phyloP scores from a whole-genome alignment of 345 rosid species.

The Gynandropsis gynandra region DNA sequence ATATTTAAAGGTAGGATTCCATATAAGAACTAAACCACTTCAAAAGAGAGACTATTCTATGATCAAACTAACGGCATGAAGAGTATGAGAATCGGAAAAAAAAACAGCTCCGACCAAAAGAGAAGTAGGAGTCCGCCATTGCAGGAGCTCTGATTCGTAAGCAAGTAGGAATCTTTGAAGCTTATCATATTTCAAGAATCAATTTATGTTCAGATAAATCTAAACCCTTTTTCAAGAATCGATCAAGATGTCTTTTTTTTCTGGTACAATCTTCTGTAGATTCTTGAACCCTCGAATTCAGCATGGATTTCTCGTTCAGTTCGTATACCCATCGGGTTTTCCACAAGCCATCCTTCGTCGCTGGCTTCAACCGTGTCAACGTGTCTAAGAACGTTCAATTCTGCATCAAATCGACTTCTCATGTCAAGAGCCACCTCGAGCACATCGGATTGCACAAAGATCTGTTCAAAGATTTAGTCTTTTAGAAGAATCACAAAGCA shows the following conservation, averaged over 20 bases:
- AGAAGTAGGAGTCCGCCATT: too few species aligned
- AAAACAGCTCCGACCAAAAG: too few species aligned
- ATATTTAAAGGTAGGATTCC: too few species aligned
- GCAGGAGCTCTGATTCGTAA: too few species aligned
- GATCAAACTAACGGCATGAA: too few species aligned
- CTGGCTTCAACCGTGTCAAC: slow-evolving; percentile 39
- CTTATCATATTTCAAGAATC: neutral
- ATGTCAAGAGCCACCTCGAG: slow-evolving; percentile 75
- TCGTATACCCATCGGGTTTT: slow-evolving; percentile 79
- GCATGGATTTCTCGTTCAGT: slow-evolving; percentile 94
- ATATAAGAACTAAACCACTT: too few species aligned
- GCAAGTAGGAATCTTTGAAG: too few species aligned
- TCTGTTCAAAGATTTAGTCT: slow-evolving; percentile 33
- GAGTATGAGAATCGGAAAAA: too few species aligned
- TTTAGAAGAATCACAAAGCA: neutral
- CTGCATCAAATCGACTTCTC: slow-evolving; percentile 66
- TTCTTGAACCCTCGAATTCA: slow-evolving; percentile 60
- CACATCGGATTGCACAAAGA: slow-evolving; percentile 87
- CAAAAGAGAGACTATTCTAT: too few species aligned
- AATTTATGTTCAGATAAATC: neutral
- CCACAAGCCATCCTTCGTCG: slow-evolving; percentile 57
- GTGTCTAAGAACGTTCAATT: slow-evolving; percentile 37
- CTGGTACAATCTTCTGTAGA: slow-evolving; percentile 74
- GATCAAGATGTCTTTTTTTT: slow-evolving; percentile 23
- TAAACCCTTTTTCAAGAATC: too few species aligned